These are phyloP conservation scores for Lachancea sp. DNA, from an alignment of 805 yeast genomes.

Conservation along the genomic window DNA sequence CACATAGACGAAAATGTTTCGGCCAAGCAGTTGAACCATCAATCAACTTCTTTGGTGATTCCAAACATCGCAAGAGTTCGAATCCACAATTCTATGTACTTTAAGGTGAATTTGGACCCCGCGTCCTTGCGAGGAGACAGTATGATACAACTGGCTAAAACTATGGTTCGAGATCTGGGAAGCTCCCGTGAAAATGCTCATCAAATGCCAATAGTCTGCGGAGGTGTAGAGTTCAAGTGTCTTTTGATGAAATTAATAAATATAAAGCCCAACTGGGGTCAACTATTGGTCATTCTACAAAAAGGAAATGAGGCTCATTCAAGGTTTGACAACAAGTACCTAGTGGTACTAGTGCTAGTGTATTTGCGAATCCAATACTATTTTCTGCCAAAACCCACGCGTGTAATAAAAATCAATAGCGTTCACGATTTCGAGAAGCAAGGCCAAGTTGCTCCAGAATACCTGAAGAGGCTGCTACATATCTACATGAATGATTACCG, in stretches of 20 bases:
- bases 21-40: conserved; percentile 27
- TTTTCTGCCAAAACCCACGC: conserved; percentile 12
- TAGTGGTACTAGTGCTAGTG: conserved; percentile 46
- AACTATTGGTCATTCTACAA: conserved; percentile 23
- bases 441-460: conserved; percentile 34
- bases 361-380: conserved; percentile 45
- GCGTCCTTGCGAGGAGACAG: conserved; percentile 28
- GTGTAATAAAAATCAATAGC: conserved; percentile 2
- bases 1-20: conserved; percentile 28
- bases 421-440: conserved; percentile 41
- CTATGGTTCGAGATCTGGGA: conserved; percentile 27
- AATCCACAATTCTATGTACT: conserved; percentile 29
- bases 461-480: conserved; percentile 37
- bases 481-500: conserved; percentile 58
- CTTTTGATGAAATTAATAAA: conserved; percentile 72
- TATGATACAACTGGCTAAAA: conserved; percentile 19
- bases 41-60: conserved; percentile 30
- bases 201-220: conserved; percentile 19
- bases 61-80: conserved; percentile 30
- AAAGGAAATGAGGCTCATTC: conserved; percentile 52
- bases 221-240: conserved; percentile 40
- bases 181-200: conserved; percentile 14
- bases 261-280: conserved; percentile 49
- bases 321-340: conserved; percentile 54
- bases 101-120: conserved; percentile 24